Evolutionary conservation across 2,329 filamentous ascomycete genomes (phyloP).

Genomic region (Trichophyton benhamiae): DNA sequence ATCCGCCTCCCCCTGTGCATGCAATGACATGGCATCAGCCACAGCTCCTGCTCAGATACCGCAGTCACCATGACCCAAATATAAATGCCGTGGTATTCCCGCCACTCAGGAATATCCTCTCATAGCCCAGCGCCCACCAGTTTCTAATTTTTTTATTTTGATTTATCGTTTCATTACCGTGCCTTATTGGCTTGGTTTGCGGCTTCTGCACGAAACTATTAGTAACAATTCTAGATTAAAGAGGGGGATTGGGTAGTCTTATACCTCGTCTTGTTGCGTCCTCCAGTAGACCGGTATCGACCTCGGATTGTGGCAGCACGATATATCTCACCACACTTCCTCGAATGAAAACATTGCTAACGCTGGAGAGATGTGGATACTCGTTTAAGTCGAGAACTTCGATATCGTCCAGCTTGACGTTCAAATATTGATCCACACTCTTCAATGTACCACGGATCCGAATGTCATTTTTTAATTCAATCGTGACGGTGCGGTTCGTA

Average conservation of each 20-base stretch:
- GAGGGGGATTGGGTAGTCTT: slow-evolving; percentile 10
- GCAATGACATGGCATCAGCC: neutral
- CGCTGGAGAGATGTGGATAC: slow-evolving; percentile 81
- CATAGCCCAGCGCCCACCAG: neutral
- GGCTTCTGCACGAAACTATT: slow-evolving; percentile 31
- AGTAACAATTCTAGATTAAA: neutral
- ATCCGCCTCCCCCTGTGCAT: neutral
- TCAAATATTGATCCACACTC: slow-evolving; percentile 96
- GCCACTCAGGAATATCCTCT: neutral
- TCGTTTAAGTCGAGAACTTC: slow-evolving; percentile 83
- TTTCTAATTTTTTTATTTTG: neutral
- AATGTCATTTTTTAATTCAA: slow-evolving; percentile 99
- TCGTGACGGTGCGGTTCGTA: slow-evolving; percentile 91
- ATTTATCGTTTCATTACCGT: slow-evolving; percentile 22
- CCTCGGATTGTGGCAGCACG: slow-evolving; percentile 66
- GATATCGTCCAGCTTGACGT: slow-evolving; percentile 97
- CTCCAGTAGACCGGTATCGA: slow-evolving; percentile 77
- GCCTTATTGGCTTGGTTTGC: slow-evolving; percentile 40
- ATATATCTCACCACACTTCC: slow-evolving; percentile 90
- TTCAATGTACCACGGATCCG: slow-evolving; percentile 91
- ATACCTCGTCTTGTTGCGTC: slow-evolving; percentile 79
- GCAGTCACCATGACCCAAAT: neutral
- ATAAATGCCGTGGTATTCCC: neutral
- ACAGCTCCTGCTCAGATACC: neutral
- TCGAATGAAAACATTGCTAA: slow-evolving; percentile 93